A percentile compares a stretch with the other conserved stretches of the same genome.
Conservation (phyloP, 2,329 filamentous ascomycete genomes). For the Raffaelea ambrosiae region DNA sequence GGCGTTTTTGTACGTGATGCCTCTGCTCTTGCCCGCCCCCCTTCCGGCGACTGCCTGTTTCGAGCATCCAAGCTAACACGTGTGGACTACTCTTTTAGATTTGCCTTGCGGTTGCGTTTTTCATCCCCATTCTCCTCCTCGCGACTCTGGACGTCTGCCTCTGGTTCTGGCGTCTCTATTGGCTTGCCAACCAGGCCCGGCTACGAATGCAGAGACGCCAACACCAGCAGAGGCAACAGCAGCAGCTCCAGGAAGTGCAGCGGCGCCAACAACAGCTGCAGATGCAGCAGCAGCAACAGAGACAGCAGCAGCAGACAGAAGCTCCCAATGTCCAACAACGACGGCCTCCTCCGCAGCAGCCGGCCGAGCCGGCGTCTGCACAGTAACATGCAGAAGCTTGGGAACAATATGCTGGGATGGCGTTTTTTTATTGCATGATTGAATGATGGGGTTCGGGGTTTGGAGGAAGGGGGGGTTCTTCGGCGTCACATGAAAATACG, state of each 20-base stretch:
- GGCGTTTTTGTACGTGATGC: slow-evolving; percentile 12
- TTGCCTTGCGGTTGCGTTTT: slow-evolving; percentile 34
- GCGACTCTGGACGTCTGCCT: slow-evolving; percentile 42
- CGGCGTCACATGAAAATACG: too few relatives aligned
- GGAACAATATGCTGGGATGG: background rate
- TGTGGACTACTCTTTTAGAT: slow-evolving; percentile 21
- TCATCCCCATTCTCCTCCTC: slow-evolving; percentile 37
- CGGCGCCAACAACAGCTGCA: too few relatives aligned
- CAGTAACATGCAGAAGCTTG: too few relatives aligned
- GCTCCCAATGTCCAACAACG: too few relatives aligned
- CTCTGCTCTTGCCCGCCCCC: background rate
- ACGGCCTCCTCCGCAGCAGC: too few relatives aligned
- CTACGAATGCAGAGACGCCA: slow-evolving; percentile 3
- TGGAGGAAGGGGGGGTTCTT: too few relatives aligned
- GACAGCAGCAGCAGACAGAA: too few relatives aligned
- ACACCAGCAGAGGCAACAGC: background rate
- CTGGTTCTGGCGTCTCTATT: slow-evolving; percentile 41
- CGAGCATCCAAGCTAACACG: too few relatives aligned
- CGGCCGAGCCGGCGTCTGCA: too few relatives aligned
- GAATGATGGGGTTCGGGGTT: too few relatives aligned
- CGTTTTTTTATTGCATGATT: background rate
- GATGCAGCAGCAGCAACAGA: background rate
- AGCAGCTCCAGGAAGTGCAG: background rate
- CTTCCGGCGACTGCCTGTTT: too few relatives aligned
- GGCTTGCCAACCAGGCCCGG: slow-evolving; percentile 10